Percentiles rank a stretch among this genome's conserved stretches.
These are phyloP conservation scores for Alternaria angustiovoidea DNA, from an alignment of 2,329 filamentous ascomycete genomes.

Conservation along the genomic window DNA sequence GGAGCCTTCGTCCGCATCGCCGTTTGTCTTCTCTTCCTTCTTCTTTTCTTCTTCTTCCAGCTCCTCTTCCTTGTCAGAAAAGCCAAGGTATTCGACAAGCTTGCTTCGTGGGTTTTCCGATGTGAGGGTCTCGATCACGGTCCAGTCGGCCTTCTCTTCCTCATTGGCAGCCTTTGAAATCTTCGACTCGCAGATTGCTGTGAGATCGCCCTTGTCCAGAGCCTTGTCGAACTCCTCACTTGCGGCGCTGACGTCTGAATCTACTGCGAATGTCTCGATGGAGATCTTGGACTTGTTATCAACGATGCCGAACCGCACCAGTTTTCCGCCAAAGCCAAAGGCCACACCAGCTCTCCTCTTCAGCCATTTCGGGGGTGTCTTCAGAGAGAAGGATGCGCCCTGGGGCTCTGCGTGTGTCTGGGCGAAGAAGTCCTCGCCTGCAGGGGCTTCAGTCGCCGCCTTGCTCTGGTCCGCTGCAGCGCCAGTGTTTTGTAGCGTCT, in stretches of 20 bases:
- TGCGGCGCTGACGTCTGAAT: constrained; percentile 82
- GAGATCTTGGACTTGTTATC: constrained; percentile 78
- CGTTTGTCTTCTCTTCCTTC: constrained; percentile 56
- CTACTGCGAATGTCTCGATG: constrained; percentile 88
- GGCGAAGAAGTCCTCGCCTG: constrained; percentile 96
- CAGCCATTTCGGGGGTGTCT: constrained; percentile 88
- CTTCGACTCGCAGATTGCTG: constrained; percentile 80
- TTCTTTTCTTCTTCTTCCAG: constrained; percentile 28
- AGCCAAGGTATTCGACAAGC: constrained; percentile 90
- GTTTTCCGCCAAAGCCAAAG: constrained; percentile 94
- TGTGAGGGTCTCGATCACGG: constrained; percentile 87
- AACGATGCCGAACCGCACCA: constrained; percentile 77
- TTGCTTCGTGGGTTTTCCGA: constrained; percentile 84
- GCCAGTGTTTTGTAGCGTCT: constrained; percentile 94
- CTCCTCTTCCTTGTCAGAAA: constrained; percentile 65
- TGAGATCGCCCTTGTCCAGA: constrained; percentile 78
- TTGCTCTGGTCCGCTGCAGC: constrained; percentile 71
- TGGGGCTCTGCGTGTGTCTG: constrained; percentile 92
- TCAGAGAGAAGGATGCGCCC: constrained; percentile 84
- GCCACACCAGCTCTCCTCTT: constrained; percentile 84
- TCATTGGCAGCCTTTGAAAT: constrained; percentile 79
- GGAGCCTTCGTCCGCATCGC: constrained; percentile 59
- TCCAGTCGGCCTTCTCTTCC: constrained; percentile 96
- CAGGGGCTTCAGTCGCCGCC: constrained; percentile 68
- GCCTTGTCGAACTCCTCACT: constrained; percentile 88